Evolutionary conservation across 2,329 filamentous ascomycete genomes (phyloP).

Genomic region (Mariannaea elegans): DNA sequence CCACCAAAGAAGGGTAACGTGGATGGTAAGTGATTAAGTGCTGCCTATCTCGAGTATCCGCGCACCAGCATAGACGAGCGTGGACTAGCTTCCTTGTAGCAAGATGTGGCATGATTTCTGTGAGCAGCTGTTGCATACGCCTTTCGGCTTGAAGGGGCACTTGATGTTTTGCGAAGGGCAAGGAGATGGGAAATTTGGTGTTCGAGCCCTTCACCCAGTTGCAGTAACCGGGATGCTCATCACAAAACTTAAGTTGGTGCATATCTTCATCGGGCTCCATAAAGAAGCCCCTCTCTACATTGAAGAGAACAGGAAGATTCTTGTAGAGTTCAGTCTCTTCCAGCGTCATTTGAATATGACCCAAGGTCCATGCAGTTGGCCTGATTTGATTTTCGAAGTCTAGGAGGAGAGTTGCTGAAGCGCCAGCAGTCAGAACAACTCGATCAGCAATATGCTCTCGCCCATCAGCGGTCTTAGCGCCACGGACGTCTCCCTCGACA

Average conservation of each 20-base stretch:
- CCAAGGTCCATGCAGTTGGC: conserved; percentile 22
- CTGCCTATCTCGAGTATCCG: conserved; percentile 24
- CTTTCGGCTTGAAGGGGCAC: conserved; percentile 23
- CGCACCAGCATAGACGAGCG: conserved; percentile 31
- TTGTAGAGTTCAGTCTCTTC: conserved; percentile 21
- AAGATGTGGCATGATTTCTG: conserved; percentile 22
- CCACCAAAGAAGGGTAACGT: conserved; percentile 14
- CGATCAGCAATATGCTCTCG: conserved; percentile 21
- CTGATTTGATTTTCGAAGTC: conserved; percentile 34
- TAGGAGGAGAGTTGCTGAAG: conserved; percentile 23
- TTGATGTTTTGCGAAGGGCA: conserved; percentile 29
- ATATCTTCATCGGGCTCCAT: conserved; percentile 32
- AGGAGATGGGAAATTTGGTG: not conserved
- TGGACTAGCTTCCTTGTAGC: conserved; percentile 26
- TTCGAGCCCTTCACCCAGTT: conserved; percentile 21
- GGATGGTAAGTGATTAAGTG: conserved; percentile 31
- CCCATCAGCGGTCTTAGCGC: conserved; percentile 19
- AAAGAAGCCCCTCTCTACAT: conserved; percentile 30
- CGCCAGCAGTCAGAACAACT: conserved; percentile 4
- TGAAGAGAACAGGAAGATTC: conserved; percentile 26
- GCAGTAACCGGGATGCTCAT: conserved; percentile 29
- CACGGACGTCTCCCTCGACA: conserved; percentile 22
- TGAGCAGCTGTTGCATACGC: conserved; percentile 13
- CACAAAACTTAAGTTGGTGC: conserved; percentile 28
- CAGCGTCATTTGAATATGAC: conserved; percentile 28